Conservation (phyloP, 306 rosid genomes). For the Adenanthera pavonina region DNA sequence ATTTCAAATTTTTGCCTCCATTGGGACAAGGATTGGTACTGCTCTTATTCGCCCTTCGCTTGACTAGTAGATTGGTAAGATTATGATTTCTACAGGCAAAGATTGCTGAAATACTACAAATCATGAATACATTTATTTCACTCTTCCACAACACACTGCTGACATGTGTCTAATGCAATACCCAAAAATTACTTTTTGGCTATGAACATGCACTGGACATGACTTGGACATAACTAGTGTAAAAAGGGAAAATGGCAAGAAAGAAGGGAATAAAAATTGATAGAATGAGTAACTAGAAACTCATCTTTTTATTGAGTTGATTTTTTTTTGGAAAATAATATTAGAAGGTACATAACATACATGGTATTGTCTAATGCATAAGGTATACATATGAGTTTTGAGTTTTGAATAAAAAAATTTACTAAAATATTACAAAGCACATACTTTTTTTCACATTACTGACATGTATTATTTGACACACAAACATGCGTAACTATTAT, state of each 20-base stretch:
- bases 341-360: too few relatives aligned
- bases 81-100: neutral
- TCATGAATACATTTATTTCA: neutral
- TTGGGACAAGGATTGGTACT: conserved; percentile 89
- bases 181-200: neutral
- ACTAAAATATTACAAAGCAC: neutral
- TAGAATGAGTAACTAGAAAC: neutral
- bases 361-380: neutral
- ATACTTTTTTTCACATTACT: neutral
- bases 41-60: conserved; percentile 61
- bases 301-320: neutral
- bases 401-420: neutral
- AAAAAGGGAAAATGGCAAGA: neutral
- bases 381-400: neutral
- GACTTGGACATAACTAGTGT: neutral
- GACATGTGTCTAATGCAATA: neutral
- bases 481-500: too few relatives aligned
- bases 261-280: neutral
- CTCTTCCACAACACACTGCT: neutral
- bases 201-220: neutral
- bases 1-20: conserved; percentile 75
- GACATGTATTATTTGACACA: neutral
- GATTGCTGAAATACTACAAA: neutral
- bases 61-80: conserved; percentile 90
- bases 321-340: neutral